phyloP scores from a whole-genome alignment of 805 yeast species.

The Zygotorulaspora sp. region DNA sequence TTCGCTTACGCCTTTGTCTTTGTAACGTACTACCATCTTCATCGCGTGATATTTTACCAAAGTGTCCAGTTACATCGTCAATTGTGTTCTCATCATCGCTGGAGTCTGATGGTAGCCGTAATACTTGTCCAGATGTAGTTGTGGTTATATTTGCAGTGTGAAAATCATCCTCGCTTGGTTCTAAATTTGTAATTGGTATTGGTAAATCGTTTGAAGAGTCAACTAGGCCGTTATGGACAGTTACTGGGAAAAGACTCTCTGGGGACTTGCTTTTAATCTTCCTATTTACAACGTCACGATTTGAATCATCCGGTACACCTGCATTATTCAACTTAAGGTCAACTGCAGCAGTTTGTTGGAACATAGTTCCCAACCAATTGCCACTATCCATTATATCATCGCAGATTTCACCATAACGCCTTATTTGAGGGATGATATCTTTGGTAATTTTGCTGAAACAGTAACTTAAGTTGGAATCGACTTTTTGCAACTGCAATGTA shows the following conservation, averaged over 20 bases:
- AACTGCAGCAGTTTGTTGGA: slow-evolving; percentile 70
- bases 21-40: slow-evolving; percentile 30
- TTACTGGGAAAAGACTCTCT: slow-evolving; percentile 8
- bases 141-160: slow-evolving; percentile 24
- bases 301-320: neutral
- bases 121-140: slow-evolving; percentile 25
- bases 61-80: slow-evolving; percentile 3
- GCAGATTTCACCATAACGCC: slow-evolving; percentile 54
- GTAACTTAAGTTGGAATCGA: slow-evolving; percentile 66
- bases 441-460: slow-evolving; percentile 67
- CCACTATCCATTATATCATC: slow-evolving; percentile 60
- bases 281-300: slow-evolving; percentile 1
- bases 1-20: slow-evolving; percentile 31
- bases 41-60: slow-evolving; percentile 1
- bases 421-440: slow-evolving; percentile 61
- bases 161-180: slow-evolving; percentile 12
- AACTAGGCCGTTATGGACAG: neutral
- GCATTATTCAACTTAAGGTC: slow-evolving; percentile 35
- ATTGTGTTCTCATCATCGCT: slow-evolving; percentile 28
- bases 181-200: neutral
- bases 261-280: slow-evolving; percentile 13
- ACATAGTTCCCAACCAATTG: slow-evolving; percentile 71
- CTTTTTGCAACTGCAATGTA: slow-evolving; percentile 69
- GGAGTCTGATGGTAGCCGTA: slow-evolving; percentile 26
- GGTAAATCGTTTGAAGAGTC: slow-evolving; percentile 2